Evolutionary conservation across 257 asterid genomes (phyloP), one percentile per base, ranked within the genome.

Genomic region (Perilla frutescens): DNA sequence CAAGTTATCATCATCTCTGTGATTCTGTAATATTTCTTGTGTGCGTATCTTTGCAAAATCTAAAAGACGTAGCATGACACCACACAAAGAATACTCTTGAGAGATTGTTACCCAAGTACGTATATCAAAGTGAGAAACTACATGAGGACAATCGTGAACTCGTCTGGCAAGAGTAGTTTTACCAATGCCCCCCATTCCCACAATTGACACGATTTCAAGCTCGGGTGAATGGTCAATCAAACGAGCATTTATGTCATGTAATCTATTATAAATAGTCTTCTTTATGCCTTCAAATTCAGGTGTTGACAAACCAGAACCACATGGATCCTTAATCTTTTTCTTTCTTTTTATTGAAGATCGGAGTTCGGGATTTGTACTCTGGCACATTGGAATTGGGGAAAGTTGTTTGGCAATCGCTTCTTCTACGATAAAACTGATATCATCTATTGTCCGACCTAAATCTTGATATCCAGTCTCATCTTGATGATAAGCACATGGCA

Each of bases 121-220:
- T 8, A 59, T 6, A 13, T 72, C 31, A 54, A 78, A 78, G 50
- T 66, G 71, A 14, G 36, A n/a, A 1, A 2, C 10, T 7, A 78
- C 43, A 31, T 4, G 14, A 14, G 14, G 14, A 36, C 66, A 72
- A 6, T 20, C 20, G 8, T 57, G 53, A 39, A 72, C 70, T 4
- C 29, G 4, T 5, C 4, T 66, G 31, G 82, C 78, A 8, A 77
- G 70, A 26, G 81, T 77, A 1, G 81, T n/a, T n/a, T n/a, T n/a
- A n/a, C n/a, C n/a, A n/a, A n/a, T n/a, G n/a, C n/a, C n/a, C n/a
- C n/a, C n/a, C n/a, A n/a, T n/a, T n/a, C n/a, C n/a, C n/a, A n/a
- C n/a, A n/a, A n/a, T n/a, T n/a, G n/a, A n/a, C n/a, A 72, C 14
- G 1, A 49, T 7, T 45, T 53, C n/a, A 20, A 45, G 60, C 1